Conservation (phyloP, 2,329 filamentous ascomycete species). For the Annulohypoxylon truncatum region DNA sequence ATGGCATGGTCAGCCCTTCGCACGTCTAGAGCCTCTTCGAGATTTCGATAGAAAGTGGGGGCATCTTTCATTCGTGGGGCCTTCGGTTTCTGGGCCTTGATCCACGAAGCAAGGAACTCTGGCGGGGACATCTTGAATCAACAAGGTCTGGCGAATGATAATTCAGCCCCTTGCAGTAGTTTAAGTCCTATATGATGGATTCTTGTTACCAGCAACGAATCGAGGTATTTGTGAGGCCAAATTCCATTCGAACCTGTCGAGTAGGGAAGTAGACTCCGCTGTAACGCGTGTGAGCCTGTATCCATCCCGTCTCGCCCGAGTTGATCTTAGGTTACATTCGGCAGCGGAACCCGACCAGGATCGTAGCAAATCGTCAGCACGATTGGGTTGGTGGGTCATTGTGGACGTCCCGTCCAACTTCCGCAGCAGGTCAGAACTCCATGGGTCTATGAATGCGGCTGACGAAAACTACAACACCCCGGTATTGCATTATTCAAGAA, state of each 20-base stretch:
- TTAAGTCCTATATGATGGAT: not conserved
- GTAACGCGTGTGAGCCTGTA: not conserved
- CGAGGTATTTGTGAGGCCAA: not conserved
- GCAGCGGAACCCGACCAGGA: constrained; percentile 21
- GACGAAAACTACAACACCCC: not conserved
- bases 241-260: not conserved
- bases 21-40: constrained; percentile 50
- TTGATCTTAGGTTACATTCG: constrained; percentile 17
- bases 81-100: constrained; percentile 26
- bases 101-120: constrained; percentile 22
- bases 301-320: constrained; percentile 4
- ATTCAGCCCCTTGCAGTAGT: not conserved
- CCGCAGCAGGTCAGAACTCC: not conserved
- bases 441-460: constrained; percentile 1
- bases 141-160: not conserved
- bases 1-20: constrained; percentile 42
- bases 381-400: constrained; percentile 8
- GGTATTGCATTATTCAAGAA: not conserved
- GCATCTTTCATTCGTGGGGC: constrained; percentile 31
- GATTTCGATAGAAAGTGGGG: constrained; percentile 46
- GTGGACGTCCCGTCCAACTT: constrained; percentile 16
- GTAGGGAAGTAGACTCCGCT: constrained; percentile 10
- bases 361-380: not conserved
- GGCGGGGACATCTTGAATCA: constrained; percentile 18
- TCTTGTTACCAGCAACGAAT: not conserved